phyloP scores from a whole-genome alignment of 1,284 basidiomycete species.

The Quambalaria eucalypti region DNA sequence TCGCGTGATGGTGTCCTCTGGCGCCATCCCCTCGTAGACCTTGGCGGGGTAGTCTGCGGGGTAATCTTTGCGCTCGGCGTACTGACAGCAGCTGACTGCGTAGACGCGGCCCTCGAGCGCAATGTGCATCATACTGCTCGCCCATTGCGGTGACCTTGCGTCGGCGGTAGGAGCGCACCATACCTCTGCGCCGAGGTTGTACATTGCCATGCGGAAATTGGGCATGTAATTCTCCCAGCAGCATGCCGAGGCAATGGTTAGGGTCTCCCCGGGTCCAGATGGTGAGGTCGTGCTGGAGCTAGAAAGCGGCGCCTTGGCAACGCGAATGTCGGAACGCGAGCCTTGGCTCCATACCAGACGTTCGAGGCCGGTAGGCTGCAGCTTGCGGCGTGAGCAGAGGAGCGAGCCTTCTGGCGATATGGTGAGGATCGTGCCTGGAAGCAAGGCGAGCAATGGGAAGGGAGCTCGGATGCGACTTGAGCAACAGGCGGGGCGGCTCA shows the following conservation, averaged over 20 bases:
- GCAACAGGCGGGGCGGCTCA: too few species aligned
- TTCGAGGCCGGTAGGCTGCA: slow-evolving; percentile 63
- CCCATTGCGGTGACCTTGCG: slow-evolving; percentile 58
- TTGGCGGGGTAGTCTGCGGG: slow-evolving; percentile 54
- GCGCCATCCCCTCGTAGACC: too few species aligned
- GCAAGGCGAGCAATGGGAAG: slow-evolving; percentile 42
- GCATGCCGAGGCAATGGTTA: slow-evolving; percentile 15
- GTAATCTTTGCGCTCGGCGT: slow-evolving; percentile 50
- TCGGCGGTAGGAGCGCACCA: slow-evolving; percentile 68
- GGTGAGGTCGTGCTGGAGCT: too few species aligned
- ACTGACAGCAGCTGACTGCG: slow-evolving; percentile 61
- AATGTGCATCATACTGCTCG: slow-evolving; percentile 62
- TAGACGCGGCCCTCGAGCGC: slow-evolving; percentile 68
- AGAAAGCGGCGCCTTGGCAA: slow-evolving; percentile 44
- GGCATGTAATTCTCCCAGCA: slow-evolving; percentile 61
- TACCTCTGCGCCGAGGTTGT: slow-evolving; percentile 58
- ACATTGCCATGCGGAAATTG: slow-evolving; percentile 54
- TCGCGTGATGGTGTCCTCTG: slow-evolving; percentile 57
- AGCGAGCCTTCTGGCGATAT: slow-evolving; percentile 57
- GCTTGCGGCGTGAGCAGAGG: slow-evolving; percentile 62
- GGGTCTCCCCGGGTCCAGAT: too few species aligned
- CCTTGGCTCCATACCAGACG: slow-evolving; percentile 62
- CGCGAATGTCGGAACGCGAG: slow-evolving; percentile 38
- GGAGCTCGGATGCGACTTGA: too few species aligned
- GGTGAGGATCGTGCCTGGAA: slow-evolving; percentile 59